phyloP scores from a whole-genome alignment of 306 rosid genomes.

The Mimosa bimucronata region DNA sequence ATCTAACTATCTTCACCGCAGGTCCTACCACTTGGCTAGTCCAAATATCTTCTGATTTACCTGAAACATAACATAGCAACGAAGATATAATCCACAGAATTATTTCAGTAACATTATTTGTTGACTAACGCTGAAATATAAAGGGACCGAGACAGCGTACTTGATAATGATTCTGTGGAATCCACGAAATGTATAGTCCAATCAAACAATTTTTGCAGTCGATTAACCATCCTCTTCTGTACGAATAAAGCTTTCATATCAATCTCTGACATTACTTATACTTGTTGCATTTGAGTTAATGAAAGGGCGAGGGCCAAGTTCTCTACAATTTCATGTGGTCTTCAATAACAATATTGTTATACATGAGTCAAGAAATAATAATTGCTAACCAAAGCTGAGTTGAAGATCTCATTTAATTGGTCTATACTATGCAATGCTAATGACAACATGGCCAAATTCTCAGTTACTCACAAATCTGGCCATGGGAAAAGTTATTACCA shows the following conservation, averaged over 20 bases:
- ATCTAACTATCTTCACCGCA: slow-evolving; percentile 51
- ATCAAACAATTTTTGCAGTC: slow-evolving; percentile 70
- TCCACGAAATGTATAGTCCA: slow-evolving; percentile 78
- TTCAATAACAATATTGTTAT: slow-evolving; percentile 16
- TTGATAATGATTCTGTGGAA: slow-evolving; percentile 70
- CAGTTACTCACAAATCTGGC: background rate
- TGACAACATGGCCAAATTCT: background rate
- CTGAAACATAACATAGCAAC: slow-evolving; percentile 44
- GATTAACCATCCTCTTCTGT: slow-evolving; percentile 79
- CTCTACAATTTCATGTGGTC: background rate
- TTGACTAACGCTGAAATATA: background rate
- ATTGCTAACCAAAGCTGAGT: background rate
- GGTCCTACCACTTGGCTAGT: slow-evolving; percentile 64
- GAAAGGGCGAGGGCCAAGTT: slow-evolving; percentile 12
- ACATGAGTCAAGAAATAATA: slow-evolving; percentile 8
- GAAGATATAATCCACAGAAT: background rate
- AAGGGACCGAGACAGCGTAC: slow-evolving; percentile 46
- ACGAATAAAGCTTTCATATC: slow-evolving; percentile 36
- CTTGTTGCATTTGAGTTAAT: slow-evolving; percentile 12
- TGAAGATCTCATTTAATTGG: background rate
- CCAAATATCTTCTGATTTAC: slow-evolving; percentile 72
- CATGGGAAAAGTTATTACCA: background rate
- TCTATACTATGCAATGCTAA: background rate
- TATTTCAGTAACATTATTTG: background rate
- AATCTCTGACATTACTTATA: slow-evolving; percentile 25